Evolutionary conservation across 495 filamentous ascomycete species (phyloP).

Genomic region (Penicillium atrosanguineum): DNA sequence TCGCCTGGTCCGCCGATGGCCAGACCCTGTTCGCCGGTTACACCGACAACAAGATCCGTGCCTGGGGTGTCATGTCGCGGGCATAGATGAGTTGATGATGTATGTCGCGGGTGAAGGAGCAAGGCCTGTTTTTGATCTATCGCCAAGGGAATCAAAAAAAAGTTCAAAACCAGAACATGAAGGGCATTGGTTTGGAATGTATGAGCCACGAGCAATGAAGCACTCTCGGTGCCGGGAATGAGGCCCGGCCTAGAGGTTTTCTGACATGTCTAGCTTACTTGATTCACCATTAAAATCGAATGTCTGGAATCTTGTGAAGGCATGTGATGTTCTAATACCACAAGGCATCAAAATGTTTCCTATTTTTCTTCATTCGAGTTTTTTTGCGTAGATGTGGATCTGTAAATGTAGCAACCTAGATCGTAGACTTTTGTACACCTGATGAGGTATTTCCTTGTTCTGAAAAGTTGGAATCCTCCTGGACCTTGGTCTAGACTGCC

Average conservation of each 20-base stretch:
- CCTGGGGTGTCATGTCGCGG: slow-evolving; percentile 93
- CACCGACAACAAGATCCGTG: slow-evolving; percentile 99
- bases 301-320: slow-evolving; percentile 38
- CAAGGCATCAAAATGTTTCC: slow-evolving; percentile 41
- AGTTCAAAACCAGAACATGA: slow-evolving; percentile 35
- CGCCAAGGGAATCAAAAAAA: slow-evolving; percentile 35
- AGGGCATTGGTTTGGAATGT: slow-evolving; percentile 47
- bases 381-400: slow-evolving; percentile 6
- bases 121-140: slow-evolving; percentile 36
- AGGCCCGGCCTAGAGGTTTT: slow-evolving; percentile 30
- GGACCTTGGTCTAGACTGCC: too few relatives aligned
- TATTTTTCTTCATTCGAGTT: slow-evolving; percentile 22
- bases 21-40: slow-evolving; percentile 99
- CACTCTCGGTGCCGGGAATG: slow-evolving; percentile 23
- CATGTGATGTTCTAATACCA: slow-evolving; percentile 48
- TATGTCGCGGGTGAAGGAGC: slow-evolving; percentile 21
- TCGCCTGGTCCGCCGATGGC: slow-evolving; percentile 97
- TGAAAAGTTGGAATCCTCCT: too few relatives aligned
- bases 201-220: slow-evolving; percentile 53
- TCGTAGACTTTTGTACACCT: background rate
- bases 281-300: slow-evolving; percentile 35
- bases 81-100: slow-evolving; percentile 40
- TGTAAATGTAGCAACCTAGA: background rate
- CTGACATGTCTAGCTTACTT: slow-evolving; percentile 39
- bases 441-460: too few relatives aligned